Evolutionary conservation across 164 flowering plant genomes (phyloP), one percentile per base, ranked within the genome.

Genomic region (Nymphaea colorata): DNA sequence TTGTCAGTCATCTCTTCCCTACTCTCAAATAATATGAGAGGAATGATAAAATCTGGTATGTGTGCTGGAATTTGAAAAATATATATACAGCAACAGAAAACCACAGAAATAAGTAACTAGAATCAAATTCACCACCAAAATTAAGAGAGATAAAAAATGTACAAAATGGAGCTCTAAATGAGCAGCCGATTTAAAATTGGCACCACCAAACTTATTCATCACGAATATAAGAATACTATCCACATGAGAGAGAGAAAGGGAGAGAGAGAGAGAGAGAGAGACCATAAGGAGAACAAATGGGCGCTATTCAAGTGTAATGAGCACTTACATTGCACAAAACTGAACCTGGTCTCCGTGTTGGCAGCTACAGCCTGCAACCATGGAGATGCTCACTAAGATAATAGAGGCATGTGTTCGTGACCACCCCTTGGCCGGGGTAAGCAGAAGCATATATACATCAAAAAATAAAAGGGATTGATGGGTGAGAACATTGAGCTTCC

Each of bases 341-440:
- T 71, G 59, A 57, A 65, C 68, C 82, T 66, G 14, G 82, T 74
- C 62, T 79, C 82, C 16, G 8, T 63, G 68, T 82, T 82, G 55
- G 86, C 84, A 14, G 84, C 86, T 57, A 82, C 63, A 43, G 81
- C 73, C 85, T 82, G 74, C 69, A 75, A 65, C 25, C 11, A 65
- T 4, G 66, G 64, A 64, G 45, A 10, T 25, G 36, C 36, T 25
- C 36, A 25, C 36, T 25, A 25, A 25, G 36, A 25, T 25, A 25
- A 25, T 25, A 25, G 1, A 25, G 36, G 36, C 36, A 25, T 25
- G 36, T 25, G 36, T 25, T 25, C 36, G 36, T 25, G 36, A 25
- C 36, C 36, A 25, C 36, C 36, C 0, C 36, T 25, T 25, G 36
- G 36, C 36, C 36, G 36, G 36, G 36, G 36, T 25, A 25, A 25